A percentile compares a stretch with the other conserved stretches of the same genome.
Conservation (phyloP, 495 filamentous ascomycete genomes). For the Bacidia gigantensis region DNA sequence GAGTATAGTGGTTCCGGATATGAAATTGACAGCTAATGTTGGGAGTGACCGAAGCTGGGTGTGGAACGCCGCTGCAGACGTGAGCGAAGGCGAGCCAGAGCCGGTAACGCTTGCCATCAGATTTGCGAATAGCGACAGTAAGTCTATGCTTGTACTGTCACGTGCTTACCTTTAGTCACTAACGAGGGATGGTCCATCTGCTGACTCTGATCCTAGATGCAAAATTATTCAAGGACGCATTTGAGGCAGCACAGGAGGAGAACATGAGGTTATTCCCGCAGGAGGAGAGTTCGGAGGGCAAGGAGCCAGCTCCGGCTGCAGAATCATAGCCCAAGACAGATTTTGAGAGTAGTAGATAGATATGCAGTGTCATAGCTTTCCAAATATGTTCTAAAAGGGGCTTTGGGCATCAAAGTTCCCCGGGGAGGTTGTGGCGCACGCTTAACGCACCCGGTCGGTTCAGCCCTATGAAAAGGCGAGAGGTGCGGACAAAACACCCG, state of each 20-base stretch:
- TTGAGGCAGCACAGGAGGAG: conserved; percentile 94
- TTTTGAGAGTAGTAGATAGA: neutral
- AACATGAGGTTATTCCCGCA: conserved; percentile 72
- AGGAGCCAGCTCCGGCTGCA: conserved; percentile 3
- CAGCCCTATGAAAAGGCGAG: neutral
- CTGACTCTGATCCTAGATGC: conserved; percentile 51
- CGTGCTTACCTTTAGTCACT: neutral
- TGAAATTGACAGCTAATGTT: conserved; percentile 96
- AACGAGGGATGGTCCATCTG: neutral
- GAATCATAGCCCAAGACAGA: neutral
- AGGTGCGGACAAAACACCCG: no score
- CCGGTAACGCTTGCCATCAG: conserved; percentile 92
- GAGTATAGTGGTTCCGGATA: conserved; percentile 84
- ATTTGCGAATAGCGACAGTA: conserved; percentile 96
- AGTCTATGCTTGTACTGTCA: conserved; percentile 24
- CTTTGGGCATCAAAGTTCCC: no score
- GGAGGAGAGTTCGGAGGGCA: conserved; percentile 18
- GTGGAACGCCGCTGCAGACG: conserved; percentile 96
- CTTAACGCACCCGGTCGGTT: no score
- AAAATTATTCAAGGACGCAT: conserved; percentile 94
- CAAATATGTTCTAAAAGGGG: no score
- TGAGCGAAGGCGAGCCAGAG: conserved; percentile 95
- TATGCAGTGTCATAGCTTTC: neutral
- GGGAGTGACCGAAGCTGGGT: conserved; percentile 98
- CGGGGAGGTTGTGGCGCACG: no score